These are phyloP conservation scores for Globisporangium okanoganense DNA, from an alignment of 352 stramenopile genomes.

Conservation along the genomic window DNA sequence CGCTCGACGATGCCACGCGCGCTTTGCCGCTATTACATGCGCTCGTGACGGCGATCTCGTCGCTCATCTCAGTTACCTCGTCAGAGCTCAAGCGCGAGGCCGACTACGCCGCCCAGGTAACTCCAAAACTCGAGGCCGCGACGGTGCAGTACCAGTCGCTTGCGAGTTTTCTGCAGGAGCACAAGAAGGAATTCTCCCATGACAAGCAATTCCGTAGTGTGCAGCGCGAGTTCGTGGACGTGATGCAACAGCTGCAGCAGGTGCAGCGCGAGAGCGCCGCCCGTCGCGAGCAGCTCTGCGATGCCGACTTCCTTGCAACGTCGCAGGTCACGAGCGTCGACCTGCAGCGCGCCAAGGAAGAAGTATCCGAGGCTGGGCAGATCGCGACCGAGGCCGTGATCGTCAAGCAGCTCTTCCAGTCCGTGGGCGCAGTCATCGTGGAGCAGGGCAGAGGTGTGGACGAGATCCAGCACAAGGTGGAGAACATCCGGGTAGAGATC, in stretches of 20 bases:
- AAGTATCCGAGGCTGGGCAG: conserved; percentile 60
- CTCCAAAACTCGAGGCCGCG: conserved; percentile 49
- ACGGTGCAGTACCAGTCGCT: conserved; percentile 60
- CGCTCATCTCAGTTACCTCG: conserved; percentile 27
- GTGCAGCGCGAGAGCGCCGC: conserved; percentile 47
- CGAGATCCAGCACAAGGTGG: conserved; percentile 70
- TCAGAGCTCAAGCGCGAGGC: conserved; percentile 39
- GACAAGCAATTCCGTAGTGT: conserved; percentile 45
- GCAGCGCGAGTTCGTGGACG: conserved; percentile 54
- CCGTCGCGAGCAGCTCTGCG: conserved; percentile 58
- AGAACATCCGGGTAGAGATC: conserved; percentile 70
- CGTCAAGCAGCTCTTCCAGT: conserved; percentile 66
- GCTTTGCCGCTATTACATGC: conserved; percentile 30
- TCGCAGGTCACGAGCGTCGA: conserved; percentile 59
- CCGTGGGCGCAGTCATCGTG: conserved; percentile 56
- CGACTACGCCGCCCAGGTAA: conserved; percentile 45
- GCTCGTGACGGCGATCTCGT: conserved; percentile 35
- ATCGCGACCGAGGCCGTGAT: conserved; percentile 58
- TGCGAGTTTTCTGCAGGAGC: conserved; percentile 52
- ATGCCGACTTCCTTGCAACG: conserved; percentile 60
- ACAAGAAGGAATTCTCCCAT: conserved; percentile 48
- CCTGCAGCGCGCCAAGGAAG: conserved; percentile 73
- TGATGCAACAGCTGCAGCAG: conserved; percentile 73
- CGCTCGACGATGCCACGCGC: conserved; percentile 38
- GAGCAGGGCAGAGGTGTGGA: conserved; percentile 69